Conservation (phyloP, 1,284 basidiomycete genomes). For the Cutaneotrichosporon mucoides region DNA sequence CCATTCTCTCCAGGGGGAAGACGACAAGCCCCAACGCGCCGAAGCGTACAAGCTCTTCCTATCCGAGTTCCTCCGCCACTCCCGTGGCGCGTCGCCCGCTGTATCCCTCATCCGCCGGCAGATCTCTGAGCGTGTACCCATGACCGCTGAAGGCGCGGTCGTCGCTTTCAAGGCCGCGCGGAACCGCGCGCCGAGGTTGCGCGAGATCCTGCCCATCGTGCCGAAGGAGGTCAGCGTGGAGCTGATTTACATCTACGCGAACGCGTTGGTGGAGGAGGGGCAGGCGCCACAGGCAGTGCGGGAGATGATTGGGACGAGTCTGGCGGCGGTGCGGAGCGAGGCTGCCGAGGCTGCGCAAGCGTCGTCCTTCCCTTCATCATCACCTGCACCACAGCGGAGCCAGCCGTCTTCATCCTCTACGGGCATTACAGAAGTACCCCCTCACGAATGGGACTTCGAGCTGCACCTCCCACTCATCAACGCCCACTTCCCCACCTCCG, state of each 20-base stretch:
- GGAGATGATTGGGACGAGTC: background rate
- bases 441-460: background rate
- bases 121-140: slow-evolving; percentile 16
- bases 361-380: too few species aligned
- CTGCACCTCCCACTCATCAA: slow-evolving; percentile 2
- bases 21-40: background rate
- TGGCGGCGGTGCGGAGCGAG: background rate
- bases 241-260: background rate
- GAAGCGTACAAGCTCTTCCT: slow-evolving; percentile 11
- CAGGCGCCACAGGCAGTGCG: background rate
- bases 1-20: background rate
- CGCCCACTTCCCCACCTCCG: background rate
- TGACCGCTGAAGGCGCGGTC: background rate
- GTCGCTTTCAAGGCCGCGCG: background rate
- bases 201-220: background rate
- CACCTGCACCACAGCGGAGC: too few species aligned
- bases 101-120: slow-evolving; percentile 12
- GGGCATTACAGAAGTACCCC: too few species aligned
- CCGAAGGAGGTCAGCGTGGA: background rate
- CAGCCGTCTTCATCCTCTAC: too few species aligned
- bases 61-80: slow-evolving; percentile 14
- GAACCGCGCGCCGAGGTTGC: background rate
- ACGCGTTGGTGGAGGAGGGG: background rate
- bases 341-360: too few species aligned
- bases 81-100: slow-evolving; percentile 9